Evolutionary conservation across 768 basidiomycete genomes (phyloP).

Genomic region (Aureoboletus auriporus): DNA sequence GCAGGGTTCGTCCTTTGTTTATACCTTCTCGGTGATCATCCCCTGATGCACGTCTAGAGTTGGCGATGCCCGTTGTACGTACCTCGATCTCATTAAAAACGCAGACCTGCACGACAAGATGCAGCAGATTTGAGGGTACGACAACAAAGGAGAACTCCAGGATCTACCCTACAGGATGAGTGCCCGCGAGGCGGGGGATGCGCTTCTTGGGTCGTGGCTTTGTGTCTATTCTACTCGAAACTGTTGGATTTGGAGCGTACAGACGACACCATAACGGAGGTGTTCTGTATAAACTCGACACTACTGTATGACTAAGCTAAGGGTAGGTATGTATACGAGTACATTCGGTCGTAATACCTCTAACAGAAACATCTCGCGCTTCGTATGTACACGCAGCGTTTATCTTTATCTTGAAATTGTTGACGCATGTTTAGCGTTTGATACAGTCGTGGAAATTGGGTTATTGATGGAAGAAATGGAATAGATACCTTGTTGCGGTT

Average conservation of each 20-base stretch:
- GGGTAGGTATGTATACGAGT: too few relatives aligned
- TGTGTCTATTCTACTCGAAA: constrained; percentile 65
- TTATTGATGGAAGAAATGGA: too few relatives aligned
- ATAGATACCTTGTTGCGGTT: constrained; percentile 5
- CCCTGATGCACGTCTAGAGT: constrained; percentile 9
- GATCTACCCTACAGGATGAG: constrained; percentile 41
- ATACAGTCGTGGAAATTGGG: too few relatives aligned
- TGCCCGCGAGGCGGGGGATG: constrained; percentile 12
- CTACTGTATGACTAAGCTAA: too few relatives aligned
- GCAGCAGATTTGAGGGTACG: constrained; percentile 26
- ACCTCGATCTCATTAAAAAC: constrained; percentile 17
- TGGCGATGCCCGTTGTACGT: constrained; percentile 16
- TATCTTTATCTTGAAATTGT: not conserved
- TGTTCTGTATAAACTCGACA: too few relatives aligned
- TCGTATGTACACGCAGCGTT: constrained; percentile 39
- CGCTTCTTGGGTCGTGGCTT: constrained; percentile 41
- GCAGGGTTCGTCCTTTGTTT: constrained; percentile 21
- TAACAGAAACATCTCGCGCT: constrained; percentile 51
- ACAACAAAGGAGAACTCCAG: constrained; percentile 30
- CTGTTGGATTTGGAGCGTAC: too few relatives aligned
- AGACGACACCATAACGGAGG: too few relatives aligned
- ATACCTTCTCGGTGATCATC: not conserved
- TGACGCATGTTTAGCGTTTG: constrained; percentile 19
- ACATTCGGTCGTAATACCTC: too few relatives aligned
- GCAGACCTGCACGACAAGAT: constrained; percentile 18